Evolutionary conservation across 2,329 filamentous ascomycete genomes (phyloP).

Genomic region (Aspergillus pseudoterreus): DNA sequence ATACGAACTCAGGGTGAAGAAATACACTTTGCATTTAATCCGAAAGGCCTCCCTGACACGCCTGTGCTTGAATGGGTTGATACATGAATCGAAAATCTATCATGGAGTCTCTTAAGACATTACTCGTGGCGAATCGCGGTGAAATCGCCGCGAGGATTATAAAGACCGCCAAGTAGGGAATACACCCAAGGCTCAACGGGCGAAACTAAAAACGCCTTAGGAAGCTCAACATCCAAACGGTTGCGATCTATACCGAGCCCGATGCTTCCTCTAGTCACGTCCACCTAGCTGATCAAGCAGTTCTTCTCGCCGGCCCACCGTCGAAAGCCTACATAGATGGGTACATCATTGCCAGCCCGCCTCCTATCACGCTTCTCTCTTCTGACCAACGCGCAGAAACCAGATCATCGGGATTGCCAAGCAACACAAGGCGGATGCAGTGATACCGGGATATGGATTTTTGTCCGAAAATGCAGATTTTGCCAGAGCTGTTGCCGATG

Average conservation of each 20-base stretch:
- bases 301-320: conserved; percentile 48
- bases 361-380: background rate
- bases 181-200: background rate
- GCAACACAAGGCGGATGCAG: conserved; percentile 49
- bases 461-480: conserved; percentile 33
- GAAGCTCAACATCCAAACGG: conserved; percentile 47
- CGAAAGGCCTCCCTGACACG: background rate
- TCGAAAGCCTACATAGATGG: conserved; percentile 50
- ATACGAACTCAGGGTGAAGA: background rate
- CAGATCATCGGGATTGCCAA: conserved; percentile 51
- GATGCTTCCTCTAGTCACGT: conserved; percentile 56
- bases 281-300: conserved; percentile 50
- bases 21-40: background rate
- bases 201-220: conserved; percentile 11
- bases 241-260: conserved; percentile 57
- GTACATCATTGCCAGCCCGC: conserved; percentile 11
- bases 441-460: conserved; percentile 48
- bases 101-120: conserved; percentile 44
- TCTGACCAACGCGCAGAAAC: conserved; percentile 16
- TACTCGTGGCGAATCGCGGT: conserved; percentile 59
- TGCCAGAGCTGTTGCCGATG: conserved; percentile 21
- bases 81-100: background rate
- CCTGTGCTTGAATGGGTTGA: background rate
- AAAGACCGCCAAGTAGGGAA: conserved; percentile 44
- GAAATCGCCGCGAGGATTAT: conserved; percentile 56